Percentiles rank a stretch among this genome's conserved stretches.
phyloP scores from a whole-genome alignment of 257 asterid genomes.

The Salvia miltiorrhiza region DNA sequence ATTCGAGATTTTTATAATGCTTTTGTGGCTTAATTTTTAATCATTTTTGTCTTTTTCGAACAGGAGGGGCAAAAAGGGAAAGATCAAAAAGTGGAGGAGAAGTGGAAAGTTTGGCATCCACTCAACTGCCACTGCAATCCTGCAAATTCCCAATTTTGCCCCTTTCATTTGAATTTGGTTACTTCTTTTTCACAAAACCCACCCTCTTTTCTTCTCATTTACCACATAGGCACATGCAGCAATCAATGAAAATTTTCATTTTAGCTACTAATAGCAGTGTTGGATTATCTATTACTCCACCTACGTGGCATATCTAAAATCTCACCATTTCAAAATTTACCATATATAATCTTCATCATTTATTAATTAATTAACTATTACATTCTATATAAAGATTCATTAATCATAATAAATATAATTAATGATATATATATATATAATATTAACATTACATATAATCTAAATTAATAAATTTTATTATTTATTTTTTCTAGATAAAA shows the following conservation, averaged over 20 bases:
- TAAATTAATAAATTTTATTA: too few species aligned
- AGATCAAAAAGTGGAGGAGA: conserved; percentile 13
- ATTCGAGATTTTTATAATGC: conserved; percentile 18
- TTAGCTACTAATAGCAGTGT: not conserved
- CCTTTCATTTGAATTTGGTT: conserved; percentile 23
- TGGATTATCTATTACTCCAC: too few species aligned
- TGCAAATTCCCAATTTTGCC: conserved; percentile 22
- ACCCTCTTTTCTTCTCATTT: conserved; percentile 11
- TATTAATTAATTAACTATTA: too few species aligned
- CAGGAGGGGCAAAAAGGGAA: conserved; percentile 42
- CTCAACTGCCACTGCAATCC: not conserved
- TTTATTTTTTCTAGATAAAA: too few species aligned
- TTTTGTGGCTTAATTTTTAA: not conserved
- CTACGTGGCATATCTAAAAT: too few species aligned
- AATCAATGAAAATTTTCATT: too few species aligned
- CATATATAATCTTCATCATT: too few species aligned
- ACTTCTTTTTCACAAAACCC: conserved; percentile 2
- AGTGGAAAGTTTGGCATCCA: conserved; percentile 26
- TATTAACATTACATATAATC: too few species aligned
- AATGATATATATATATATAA: too few species aligned
- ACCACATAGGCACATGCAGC: not conserved
- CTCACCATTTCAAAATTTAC: too few species aligned
- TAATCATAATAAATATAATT: too few species aligned
- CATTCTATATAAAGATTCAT: too few species aligned
- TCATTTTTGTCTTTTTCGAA: conserved; percentile 9